A percentile compares a stretch with the other conserved stretches of the same genome.
These are phyloP conservation scores for Plantago coronopus DNA, from an alignment of 305 asterid species.

Conservation along the genomic window DNA sequence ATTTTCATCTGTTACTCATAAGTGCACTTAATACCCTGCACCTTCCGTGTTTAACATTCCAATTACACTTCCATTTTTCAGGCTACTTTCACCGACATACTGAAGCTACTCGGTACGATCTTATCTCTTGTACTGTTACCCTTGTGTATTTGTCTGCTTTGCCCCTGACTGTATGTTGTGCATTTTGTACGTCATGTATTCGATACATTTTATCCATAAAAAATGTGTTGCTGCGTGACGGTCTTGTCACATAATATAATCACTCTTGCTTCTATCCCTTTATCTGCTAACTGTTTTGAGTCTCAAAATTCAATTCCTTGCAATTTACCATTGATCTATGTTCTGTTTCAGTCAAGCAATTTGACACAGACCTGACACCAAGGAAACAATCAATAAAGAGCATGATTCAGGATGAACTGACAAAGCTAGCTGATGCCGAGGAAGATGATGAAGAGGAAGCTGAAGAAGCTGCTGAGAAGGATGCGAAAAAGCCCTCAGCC, in stretches of 20 bases:
- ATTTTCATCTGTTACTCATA: background rate
- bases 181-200: background rate
- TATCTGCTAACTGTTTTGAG: background rate
- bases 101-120: constrained; percentile 76
- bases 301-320: background rate
- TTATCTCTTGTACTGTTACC: background rate
- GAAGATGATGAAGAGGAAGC: constrained; percentile 39
- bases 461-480: constrained; percentile 41
- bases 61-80: constrained; percentile 34
- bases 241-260: too few species aligned
- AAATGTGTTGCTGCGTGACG: too few species aligned
- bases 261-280: background rate
- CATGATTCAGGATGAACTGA: constrained; percentile 27
- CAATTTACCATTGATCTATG: background rate
- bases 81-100: constrained; percentile 94
- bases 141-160: background rate
- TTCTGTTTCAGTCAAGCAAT: constrained; percentile 20
- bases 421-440: constrained; percentile 18
- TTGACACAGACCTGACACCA: constrained; percentile 11
- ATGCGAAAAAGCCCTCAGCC: constrained; percentile 32
- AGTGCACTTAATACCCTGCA: constrained; percentile 4
- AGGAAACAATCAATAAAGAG: constrained; percentile 21
- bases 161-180: background rate
- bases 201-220: too few species aligned
- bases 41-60: constrained; percentile 10